Evolutionary conservation across 441 rosid species (phyloP).

Genomic region (California macrophylla): DNA sequence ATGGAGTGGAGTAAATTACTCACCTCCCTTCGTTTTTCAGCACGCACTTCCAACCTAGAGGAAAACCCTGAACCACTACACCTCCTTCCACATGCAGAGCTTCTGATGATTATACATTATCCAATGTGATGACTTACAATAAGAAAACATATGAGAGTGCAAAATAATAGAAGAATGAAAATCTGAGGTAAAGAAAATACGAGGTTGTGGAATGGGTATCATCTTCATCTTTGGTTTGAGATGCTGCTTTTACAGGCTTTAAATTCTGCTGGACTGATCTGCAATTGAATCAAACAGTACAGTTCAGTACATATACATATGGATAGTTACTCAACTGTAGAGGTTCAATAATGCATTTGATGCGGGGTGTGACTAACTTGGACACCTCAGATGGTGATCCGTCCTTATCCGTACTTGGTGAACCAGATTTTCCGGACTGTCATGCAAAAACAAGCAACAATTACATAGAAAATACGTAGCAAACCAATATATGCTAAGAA

Average conservation of each 20-base stretch:
- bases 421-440: conserved; percentile 43
- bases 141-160: too few relatives aligned
- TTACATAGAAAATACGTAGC: not conserved
- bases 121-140: too few relatives aligned
- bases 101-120: conserved; percentile 25
- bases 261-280: conserved; percentile 38
- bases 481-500: not conserved
- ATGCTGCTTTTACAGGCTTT: conserved; percentile 28
- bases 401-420: conserved; percentile 29
- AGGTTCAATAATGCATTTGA: not conserved
- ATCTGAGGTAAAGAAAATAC: conserved; percentile 37
- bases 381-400: conserved; percentile 29
- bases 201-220: conserved; percentile 47
- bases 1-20: conserved; percentile 5
- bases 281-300: conserved; percentile 18
- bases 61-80: conserved; percentile 49
- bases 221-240: conserved; percentile 42
- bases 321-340: not conserved
- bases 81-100: conserved; percentile 45
- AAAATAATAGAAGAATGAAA: not conserved
- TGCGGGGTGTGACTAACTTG: conserved; percentile 38
- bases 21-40: conserved; percentile 66
- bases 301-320: not conserved
- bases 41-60: conserved; percentile 62
- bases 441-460: conserved; percentile 10